Conservation (phyloP, 768 basidiomycete species). For the Tulasnella sp. region DNA sequence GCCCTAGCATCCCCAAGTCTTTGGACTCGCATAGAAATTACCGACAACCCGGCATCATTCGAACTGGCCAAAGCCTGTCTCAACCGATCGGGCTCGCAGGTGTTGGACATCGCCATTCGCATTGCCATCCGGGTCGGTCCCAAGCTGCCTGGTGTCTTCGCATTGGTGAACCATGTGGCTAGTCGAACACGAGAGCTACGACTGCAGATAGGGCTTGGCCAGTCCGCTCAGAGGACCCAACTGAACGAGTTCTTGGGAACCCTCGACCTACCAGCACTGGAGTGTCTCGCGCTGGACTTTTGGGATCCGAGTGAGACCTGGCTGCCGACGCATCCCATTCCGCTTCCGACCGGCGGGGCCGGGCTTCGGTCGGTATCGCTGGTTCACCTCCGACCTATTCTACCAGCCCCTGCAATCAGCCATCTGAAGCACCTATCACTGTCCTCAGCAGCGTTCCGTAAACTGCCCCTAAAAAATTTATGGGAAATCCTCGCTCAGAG, state of each 20-base stretch:
- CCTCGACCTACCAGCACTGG: neutral
- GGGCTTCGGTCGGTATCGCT: neutral
- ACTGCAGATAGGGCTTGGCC: neutral
- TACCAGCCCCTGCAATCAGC: neutral
- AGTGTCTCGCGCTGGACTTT: neutral
- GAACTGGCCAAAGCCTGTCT: neutral
- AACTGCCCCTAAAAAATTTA: neutral
- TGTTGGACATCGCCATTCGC: neutral
- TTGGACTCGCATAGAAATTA: conserved; percentile 5
- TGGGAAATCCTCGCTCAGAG: neutral
- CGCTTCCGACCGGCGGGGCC: neutral
- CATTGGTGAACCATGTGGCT: neutral
- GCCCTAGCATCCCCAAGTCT: neutral
- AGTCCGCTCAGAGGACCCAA: neutral
- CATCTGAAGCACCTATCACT: neutral
- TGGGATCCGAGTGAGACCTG: neutral
- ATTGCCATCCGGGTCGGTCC: neutral
- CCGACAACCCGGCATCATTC: neutral
- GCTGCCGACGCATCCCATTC: neutral
- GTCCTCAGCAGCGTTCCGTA: neutral
- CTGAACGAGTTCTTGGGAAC: neutral
- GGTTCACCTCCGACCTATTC: neutral
- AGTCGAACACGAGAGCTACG: neutral
- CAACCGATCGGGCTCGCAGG: neutral
- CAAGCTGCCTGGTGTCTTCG: neutral